phyloP scores from a whole-genome alignment of 305 asterid species.

The Fraxinus paxiana region DNA sequence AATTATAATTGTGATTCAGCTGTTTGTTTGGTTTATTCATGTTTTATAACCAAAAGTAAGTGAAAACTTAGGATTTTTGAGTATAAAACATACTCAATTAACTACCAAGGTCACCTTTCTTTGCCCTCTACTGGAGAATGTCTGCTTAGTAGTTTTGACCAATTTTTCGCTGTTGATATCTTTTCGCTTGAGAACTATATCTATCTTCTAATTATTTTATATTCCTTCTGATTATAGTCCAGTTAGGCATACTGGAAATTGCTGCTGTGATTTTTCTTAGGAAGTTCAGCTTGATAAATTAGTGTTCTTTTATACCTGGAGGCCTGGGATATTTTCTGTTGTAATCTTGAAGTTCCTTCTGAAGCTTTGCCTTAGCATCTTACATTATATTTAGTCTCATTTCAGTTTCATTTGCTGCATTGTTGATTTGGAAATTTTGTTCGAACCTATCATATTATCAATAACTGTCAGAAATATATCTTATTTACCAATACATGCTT shows the following conservation, averaged over 20 bases:
- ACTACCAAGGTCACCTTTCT: not conserved
- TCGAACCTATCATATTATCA: not conserved
- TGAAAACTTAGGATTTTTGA: not conserved
- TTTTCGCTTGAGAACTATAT: constrained; percentile 12
- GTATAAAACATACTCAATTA: not conserved
- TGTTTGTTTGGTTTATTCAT: not conserved
- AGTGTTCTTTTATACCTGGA: not conserved
- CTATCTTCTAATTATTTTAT: not conserved
- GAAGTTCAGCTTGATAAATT: not conserved
- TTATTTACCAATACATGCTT: constrained; percentile 6
- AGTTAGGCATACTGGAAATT: not conserved
- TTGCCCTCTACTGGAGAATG: not conserved
- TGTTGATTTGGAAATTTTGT: constrained; percentile 14
- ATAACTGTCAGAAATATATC: not conserved
- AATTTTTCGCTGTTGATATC: constrained; percentile 1
- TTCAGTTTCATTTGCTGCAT: not conserved
- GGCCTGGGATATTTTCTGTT: not conserved
- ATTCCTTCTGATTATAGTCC: not conserved
- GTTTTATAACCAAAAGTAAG: not conserved
- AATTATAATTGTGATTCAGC: not conserved
- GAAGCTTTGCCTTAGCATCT: constrained; percentile 4
- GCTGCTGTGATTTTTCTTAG: not conserved
- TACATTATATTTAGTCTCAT: not conserved
- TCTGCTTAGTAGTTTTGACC: not conserved
- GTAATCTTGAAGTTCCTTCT: constrained; percentile 1